A percentile compares a stretch with the other conserved stretches of the same genome.
Evolutionary conservation across 495 filamentous ascomycete genomes (phyloP).

Genomic region (Durotheca rogersii): DNA sequence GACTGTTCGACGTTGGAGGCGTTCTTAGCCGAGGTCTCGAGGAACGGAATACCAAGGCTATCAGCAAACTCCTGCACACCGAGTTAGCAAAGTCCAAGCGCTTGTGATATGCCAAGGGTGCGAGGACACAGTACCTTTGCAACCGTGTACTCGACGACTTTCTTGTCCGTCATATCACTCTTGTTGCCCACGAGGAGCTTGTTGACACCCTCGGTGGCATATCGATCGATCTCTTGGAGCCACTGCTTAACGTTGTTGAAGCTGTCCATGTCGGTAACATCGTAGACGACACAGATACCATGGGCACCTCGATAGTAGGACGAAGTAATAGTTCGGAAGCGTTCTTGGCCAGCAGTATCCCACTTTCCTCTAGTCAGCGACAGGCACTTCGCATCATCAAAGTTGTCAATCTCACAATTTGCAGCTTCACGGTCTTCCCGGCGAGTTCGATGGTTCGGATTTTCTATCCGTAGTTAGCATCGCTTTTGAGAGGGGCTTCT

Average conservation of each 20-base stretch:
- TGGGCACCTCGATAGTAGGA: conserved; percentile 99
- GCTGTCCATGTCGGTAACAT: conserved; percentile 99
- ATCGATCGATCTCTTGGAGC: conserved; percentile 99
- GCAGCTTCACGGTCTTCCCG: conserved; percentile 98
- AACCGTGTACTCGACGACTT: conserved; percentile 98
- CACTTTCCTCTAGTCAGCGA: conserved; percentile 59
- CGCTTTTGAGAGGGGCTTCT: neutral
- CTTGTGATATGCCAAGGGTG: neutral
- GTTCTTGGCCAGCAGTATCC: conserved; percentile 98
- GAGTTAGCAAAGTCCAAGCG: conserved; percentile 20
- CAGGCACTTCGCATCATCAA: too few species aligned
- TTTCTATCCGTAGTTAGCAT: conserved; percentile 65
- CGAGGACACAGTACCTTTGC: conserved; percentile 72
- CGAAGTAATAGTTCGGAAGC: conserved; percentile 98
- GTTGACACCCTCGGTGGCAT: conserved; percentile 98
- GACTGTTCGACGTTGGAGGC: conserved; percentile 99
- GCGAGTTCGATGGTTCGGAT: conserved; percentile 99
- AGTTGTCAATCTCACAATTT: conserved; percentile 72
- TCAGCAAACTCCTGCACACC: conserved; percentile 87
- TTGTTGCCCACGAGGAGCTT: conserved; percentile 99
- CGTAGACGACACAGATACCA: conserved; percentile 99
- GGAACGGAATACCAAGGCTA: conserved; percentile 97
- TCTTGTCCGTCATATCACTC: conserved; percentile 99
- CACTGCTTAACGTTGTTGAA: conserved; percentile 99
- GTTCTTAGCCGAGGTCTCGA: conserved; percentile 99